Evolutionary conservation across 306 rosid genomes (phyloP), one percentile per base, ranked within the genome.

Genomic region (Inga laurina): DNA sequence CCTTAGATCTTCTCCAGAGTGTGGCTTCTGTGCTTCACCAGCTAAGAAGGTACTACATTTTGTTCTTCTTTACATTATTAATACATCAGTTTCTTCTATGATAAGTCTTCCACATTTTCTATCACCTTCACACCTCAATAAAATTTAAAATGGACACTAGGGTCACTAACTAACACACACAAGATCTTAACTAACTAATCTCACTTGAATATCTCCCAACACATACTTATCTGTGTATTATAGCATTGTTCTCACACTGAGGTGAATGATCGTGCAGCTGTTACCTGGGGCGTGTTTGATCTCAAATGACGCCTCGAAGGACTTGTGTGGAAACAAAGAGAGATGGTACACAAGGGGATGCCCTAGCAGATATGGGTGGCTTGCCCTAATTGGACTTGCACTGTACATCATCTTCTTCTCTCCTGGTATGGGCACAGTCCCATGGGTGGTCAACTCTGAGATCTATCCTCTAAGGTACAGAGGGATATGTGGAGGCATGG

Each of bases 381-480:
- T 88, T 51, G 93, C 95, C 48, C 80, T 92, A 3, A 9, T 74
- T 10, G 91, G 90, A 19, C 80, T 88, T 1, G 88, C 75, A 4
- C 85, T 92, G 12, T 92, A 92, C 88, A 92, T 88, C 57, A 41
- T 90, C 34, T 89, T 82, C 82, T 92, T 90, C 88, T 87, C 97
- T 5, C 94, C 92, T 18, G 94, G 97, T 2, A 92, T 89, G 97
- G 97, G 94, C 54, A 87, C 92, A 3, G 88, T 86, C 39, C 94
- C 97, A 19, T 92, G 97, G 97, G 92, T 90, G 48, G 91, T 92
- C 0, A 92, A 92, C 70, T 90, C 97, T 9, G 93, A 92, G 86
- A 92, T 92, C 0, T 92, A 92, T 18, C 96, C 96, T 13, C 43
- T 90, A 3, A 78, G 96, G 56, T 90, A 83, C 46, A 77, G 93